These are phyloP conservation scores for Parascedosporium putredinis DNA, from an alignment of 2,329 filamentous ascomycete species.

Conservation along the genomic window DNA sequence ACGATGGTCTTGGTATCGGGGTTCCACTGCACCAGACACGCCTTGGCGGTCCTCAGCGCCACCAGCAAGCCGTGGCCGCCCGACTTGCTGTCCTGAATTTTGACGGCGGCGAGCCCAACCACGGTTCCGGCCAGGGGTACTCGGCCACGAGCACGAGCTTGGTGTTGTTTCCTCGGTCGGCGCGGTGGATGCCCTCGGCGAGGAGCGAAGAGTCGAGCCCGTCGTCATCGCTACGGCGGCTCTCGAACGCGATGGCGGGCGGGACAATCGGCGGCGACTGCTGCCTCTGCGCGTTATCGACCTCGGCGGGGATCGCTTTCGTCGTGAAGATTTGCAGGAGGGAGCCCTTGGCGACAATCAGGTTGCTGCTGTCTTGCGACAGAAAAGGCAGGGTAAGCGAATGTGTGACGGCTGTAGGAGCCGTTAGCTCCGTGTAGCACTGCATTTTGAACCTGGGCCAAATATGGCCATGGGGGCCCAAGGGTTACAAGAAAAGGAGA, in stretches of 20 bases:
- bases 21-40: slow-evolving; percentile 92
- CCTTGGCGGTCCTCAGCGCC: slow-evolving; percentile 81
- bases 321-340: slow-evolving; percentile 83
- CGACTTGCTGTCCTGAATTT: slow-evolving; percentile 59
- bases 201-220: slow-evolving; percentile 58
- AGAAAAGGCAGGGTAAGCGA: slow-evolving; percentile 71
- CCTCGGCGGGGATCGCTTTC: slow-evolving; percentile 54
- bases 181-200: slow-evolving; percentile 50
- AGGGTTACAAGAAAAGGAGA: background rate
- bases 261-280: slow-evolving; percentile 15
- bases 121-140: slow-evolving; percentile 77
- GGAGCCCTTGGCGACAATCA: slow-evolving; percentile 86
- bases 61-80: slow-evolving; percentile 77
- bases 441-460: slow-evolving; percentile 55
- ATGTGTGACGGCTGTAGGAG: slow-evolving; percentile 89
- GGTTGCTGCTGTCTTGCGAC: slow-evolving; percentile 65
- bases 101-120: slow-evolving; percentile 71
- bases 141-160: slow-evolving; percentile 81
- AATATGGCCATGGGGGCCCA: slow-evolving; percentile 1
- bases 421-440: slow-evolving; percentile 92
- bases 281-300: slow-evolving; percentile 35
- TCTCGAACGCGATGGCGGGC: slow-evolving; percentile 34
- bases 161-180: slow-evolving; percentile 55
- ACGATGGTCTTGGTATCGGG: slow-evolving; percentile 66
- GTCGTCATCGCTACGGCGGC: slow-evolving; percentile 47